Conservation (phyloP, 306 rosid genomes). For the Castanea sativa region DNA sequence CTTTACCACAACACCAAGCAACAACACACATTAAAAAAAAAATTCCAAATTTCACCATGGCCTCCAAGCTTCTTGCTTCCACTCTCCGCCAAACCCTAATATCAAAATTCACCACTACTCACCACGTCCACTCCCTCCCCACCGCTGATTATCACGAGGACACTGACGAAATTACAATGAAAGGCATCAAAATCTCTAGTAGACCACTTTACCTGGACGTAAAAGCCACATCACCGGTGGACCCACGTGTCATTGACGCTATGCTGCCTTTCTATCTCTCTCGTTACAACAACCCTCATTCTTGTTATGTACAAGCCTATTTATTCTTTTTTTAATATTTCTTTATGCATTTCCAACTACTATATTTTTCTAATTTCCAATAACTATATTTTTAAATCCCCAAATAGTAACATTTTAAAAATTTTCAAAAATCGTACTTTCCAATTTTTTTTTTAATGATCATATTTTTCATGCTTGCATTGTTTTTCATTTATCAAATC, state of each 20-base stretch:
- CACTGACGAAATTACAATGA: slow-evolving; percentile 54
- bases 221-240: slow-evolving; percentile 86
- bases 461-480: too few relatives aligned
- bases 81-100: slow-evolving; percentile 41
- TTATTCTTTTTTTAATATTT: too few relatives aligned
- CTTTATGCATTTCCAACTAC: too few relatives aligned
- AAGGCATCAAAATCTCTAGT: slow-evolving; percentile 73
- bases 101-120: not conserved
- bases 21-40: not conserved
- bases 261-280: slow-evolving; percentile 73
- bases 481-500: too few relatives aligned
- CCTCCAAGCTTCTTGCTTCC: slow-evolving; percentile 56
- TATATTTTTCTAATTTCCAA: too few relatives aligned
- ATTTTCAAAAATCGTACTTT: too few relatives aligned
- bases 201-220: slow-evolving; percentile 83
- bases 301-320: not conserved
- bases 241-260: slow-evolving; percentile 87
- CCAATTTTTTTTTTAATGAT: too few relatives aligned
- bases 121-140: slow-evolving; percentile 18
- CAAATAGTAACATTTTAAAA: too few relatives aligned
- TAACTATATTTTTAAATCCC: too few relatives aligned
- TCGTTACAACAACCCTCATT: slow-evolving; percentile 82
- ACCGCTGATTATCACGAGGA: slow-evolving; percentile 34
- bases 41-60: slow-evolving; percentile 22
- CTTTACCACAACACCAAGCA: slow-evolving; percentile 13